Evolutionary conservation across 768 basidiomycete species (phyloP).

Genomic region (Panaeolus papilionaceus): DNA sequence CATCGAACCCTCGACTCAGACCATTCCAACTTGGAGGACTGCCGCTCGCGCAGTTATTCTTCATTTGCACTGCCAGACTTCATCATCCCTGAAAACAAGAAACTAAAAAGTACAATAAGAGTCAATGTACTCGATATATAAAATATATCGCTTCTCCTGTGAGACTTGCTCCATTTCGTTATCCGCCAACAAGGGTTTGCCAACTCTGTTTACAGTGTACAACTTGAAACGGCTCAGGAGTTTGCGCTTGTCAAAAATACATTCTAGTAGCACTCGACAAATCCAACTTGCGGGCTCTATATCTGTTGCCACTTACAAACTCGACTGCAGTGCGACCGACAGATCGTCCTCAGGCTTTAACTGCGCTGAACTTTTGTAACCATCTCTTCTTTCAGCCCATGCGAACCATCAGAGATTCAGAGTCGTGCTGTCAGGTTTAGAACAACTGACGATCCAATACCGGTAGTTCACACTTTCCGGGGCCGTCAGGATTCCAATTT

Average conservation of each 20-base stretch:
- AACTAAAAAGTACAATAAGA: neutral
- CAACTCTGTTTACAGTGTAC: no score
- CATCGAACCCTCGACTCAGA: neutral
- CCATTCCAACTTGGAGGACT: neutral
- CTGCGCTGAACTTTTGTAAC: neutral
- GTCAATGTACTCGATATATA: neutral
- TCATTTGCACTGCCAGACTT: constrained; percentile 1
- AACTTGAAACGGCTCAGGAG: neutral
- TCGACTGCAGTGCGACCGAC: neutral
- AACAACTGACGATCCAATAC: neutral
- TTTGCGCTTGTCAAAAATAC: neutral
- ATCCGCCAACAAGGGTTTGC: neutral
- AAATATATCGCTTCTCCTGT: neutral
- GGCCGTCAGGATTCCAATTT: constrained; percentile 1
- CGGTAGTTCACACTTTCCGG: neutral
- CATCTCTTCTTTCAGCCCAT: neutral
- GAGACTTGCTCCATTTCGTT: neutral
- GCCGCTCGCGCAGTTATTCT: neutral
- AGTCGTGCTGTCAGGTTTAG: neutral
- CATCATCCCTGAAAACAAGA: constrained; percentile 5
- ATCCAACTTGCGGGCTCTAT: neutral
- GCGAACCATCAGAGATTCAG: constrained; percentile 1
- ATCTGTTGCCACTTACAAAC: neutral
- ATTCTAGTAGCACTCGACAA: neutral
- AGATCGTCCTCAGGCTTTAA: neutral